Evolutionary conservation across 2,329 filamentous ascomycete genomes (phyloP), one percentile per base, ranked within the genome.

Genomic region (Didymella pomorum): DNA sequence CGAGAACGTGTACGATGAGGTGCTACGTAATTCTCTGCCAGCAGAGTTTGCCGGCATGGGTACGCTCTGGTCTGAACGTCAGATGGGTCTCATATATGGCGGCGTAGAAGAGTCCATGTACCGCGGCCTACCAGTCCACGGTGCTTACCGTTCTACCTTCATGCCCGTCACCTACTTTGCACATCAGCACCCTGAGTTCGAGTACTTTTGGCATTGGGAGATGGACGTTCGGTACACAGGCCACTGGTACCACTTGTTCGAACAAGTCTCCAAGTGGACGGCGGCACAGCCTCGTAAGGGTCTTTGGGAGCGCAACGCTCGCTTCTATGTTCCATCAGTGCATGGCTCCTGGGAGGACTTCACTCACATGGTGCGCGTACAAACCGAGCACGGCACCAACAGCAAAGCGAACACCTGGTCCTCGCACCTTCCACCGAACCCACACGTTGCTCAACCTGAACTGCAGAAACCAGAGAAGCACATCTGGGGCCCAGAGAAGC

Each of bases 81-180:
- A 84, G 67, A 84, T 84, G 60, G 86, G 86, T n/a, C 73, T 83
- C 14, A 79, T 83, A 53, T 84, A 84, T 47, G 80, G 80, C 25
- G 82, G 81, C 11, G 59, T 83, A 0, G 80, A 83, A 37, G 81
- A 83, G 37, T 78, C 74, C 33, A 77, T 78, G 64, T 83, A 84
- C 63, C 81, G 79, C 14, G 83, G 86, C 51, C 82, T 91, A 26
- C 88, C 89, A 47, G 87, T 89, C 3, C 88, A 91, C 48, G 90
- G 90, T 26, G 82, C 78, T 1, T 85, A 85, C 76, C 85, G 90
- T 51, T 93, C 92, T 53, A 86, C 95, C 10, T 92, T 93, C 69
- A 96, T 98, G 92, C 92, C 93, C 0, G 88, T 98, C 81, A 93
- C 97, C 72, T 91, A 94, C 76, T 98, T 98, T 74, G 91, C 93